These are phyloP conservation scores for Amylocystis lapponica DNA, from an alignment of 768 basidiomycete genomes.

Conservation along the genomic window DNA sequence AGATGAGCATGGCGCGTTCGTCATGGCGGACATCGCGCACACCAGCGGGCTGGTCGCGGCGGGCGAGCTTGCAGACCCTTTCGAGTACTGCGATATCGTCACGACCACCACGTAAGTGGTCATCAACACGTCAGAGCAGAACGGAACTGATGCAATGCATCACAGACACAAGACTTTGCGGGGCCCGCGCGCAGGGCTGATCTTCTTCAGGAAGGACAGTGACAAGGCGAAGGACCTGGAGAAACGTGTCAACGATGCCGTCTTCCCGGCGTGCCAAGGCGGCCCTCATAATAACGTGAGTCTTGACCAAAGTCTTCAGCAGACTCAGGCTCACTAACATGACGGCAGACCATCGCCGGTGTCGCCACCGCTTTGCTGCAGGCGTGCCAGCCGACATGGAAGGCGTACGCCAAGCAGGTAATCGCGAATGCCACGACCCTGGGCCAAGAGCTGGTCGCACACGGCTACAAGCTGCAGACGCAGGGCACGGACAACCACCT, in stretches of 20 bases:
- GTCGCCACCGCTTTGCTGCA: conserved; percentile 91
- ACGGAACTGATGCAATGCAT: conserved; percentile 1
- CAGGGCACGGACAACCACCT: conserved; percentile 97
- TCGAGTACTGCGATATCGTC: conserved; percentile 95
- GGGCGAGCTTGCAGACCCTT: conserved; percentile 84
- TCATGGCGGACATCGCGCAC: conserved; percentile 97
- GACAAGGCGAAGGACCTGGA: conserved; percentile 81
- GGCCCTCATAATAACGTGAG: conserved; percentile 97
- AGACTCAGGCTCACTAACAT: not conserved
- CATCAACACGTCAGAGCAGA: not conserved
- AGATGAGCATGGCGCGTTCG: conserved; percentile 83
- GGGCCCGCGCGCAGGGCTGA: conserved; percentile 93
- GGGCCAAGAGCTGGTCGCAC: conserved; percentile 58
- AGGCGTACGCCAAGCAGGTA: conserved; percentile 91
- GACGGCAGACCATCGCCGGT: conserved; percentile 79
- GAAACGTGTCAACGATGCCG: conserved; percentile 95
- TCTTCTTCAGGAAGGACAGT: conserved; percentile 96
- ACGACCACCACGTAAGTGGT: conserved; percentile 86
- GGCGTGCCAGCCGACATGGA: conserved; percentile 84
- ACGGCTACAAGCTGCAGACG: conserved; percentile 96
- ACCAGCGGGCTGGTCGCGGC: conserved; percentile 94
- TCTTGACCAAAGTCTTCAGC: not conserved
- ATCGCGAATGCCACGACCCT: conserved; percentile 82
- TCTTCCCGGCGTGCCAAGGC: conserved; percentile 99
- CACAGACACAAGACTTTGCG: conserved; percentile 94